Evolutionary conservation across 2,329 filamentous ascomycete genomes (phyloP), one percentile per base, ranked within the genome.

Genomic region (Aspergillus spinulosporus): DNA sequence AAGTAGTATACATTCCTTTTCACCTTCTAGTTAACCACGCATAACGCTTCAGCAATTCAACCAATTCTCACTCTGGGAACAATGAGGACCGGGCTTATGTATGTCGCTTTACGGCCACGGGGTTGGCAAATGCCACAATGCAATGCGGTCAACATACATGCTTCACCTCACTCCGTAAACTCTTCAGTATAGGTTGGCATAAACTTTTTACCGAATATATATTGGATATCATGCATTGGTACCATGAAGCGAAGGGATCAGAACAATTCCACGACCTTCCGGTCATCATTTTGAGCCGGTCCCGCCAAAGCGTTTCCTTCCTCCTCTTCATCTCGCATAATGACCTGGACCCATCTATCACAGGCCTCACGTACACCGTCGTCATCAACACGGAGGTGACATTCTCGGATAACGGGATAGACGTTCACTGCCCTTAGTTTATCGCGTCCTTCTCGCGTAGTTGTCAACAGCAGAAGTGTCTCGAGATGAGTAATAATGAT

Each of bases 401-500:
- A 88, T 74, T 97, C 94, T 50, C 94, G 82, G 15, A 97, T 80
- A 47, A 97, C 86, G 0, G 92, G 90, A 72, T 99, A 99, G 1
- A 96, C 89, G 65, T 91, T 90, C 45, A 93, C 80, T 14, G 82
- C 77, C 14, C 92, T 82, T 80, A 97, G 79, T 54, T 83, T 76
- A 5, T 95, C 88, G 58, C 93, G 83, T 1, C 88, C 90, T 64
- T 87, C 80, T 5, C 84, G 81, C 5, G 90, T 93, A 4, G 89
- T 92, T 0, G 90, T 92, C 56, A 99, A 74, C 14, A 99, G 76
- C 56, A 92, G 82, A 53, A 99, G 73, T 1, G 92, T 96, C 76
- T 99, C 94, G 15, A 99, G 75, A 71, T 97, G 92, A 2, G 90
- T 94, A 69, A 88, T 84, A 53, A 97, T 81, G 61, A 96, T 94